Evolutionary conservation across 2,329 filamentous ascomycete genomes (phyloP).

Genomic region (Cladosporium sp.): DNA sequence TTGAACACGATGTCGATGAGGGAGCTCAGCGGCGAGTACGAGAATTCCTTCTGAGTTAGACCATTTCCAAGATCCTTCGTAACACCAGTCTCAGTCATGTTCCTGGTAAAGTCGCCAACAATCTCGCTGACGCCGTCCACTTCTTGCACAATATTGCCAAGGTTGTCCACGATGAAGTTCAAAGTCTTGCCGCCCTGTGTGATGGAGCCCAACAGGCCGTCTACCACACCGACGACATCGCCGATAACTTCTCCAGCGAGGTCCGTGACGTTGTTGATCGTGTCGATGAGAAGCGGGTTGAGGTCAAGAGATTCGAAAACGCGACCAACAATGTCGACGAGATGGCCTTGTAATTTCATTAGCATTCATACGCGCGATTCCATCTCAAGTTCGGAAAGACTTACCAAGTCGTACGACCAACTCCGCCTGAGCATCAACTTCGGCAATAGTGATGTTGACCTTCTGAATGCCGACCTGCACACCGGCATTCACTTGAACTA

Average conservation of each 20-base stretch:
- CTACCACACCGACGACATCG: conserved; percentile 35
- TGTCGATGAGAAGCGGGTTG: conserved; percentile 52
- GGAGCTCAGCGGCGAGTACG: conserved; percentile 46
- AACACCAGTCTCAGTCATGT: conserved; percentile 51
- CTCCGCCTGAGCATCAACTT: conserved; percentile 56
- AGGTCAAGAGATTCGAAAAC: conserved; percentile 56
- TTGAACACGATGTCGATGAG: conserved; percentile 55
- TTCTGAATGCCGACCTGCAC: conserved; percentile 44
- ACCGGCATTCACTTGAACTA: conserved; percentile 51
- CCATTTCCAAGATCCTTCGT: conserved; percentile 33
- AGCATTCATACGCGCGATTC: not conserved
- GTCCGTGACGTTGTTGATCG: conserved; percentile 46
- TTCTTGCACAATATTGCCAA: conserved; percentile 60
- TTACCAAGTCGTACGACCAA: conserved; percentile 50
- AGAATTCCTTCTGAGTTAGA: conserved; percentile 49
- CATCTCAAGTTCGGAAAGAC: not conserved
- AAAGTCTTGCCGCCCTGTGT: conserved; percentile 47
- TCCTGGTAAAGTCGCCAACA: conserved; percentile 54
- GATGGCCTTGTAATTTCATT: conserved; percentile 39
- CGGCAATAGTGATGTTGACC: conserved; percentile 58
- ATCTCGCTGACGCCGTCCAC: conserved; percentile 49
- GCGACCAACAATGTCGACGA: conserved; percentile 58
- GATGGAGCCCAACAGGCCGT: conserved; percentile 56
- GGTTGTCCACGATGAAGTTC: conserved; percentile 51
- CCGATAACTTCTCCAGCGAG: conserved; percentile 19